Evolutionary conservation across 495 filamentous ascomycete genomes (phyloP).

Genomic region (Lepraria neglecta): DNA sequence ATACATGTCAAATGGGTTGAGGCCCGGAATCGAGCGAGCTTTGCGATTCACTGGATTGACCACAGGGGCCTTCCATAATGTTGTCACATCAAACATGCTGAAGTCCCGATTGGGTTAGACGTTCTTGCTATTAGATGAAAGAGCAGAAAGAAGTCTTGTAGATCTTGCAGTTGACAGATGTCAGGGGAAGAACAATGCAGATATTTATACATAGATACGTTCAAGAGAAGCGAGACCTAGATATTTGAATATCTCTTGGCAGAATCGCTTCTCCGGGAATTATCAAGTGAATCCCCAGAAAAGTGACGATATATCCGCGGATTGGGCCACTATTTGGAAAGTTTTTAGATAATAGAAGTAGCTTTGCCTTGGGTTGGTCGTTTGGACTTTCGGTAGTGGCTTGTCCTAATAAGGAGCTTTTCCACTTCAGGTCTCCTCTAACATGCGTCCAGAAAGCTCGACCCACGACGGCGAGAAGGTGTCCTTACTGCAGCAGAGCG

Average conservation of each 20-base stretch:
- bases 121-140: not conserved
- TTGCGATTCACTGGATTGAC: conserved; percentile 75
- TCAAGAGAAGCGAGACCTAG: not conserved
- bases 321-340: conserved; percentile 18
- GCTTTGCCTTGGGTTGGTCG: not conserved
- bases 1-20: conserved; percentile 77
- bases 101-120: not conserved
- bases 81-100: conserved; percentile 32
- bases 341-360: conserved; percentile 1
- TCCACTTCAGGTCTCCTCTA: not conserved
- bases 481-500: not conserved
- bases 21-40: conserved; percentile 68
- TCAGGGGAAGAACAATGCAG: not conserved
- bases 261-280: conserved; percentile 22
- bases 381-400: conserved; percentile 6
- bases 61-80: conserved; percentile 53
- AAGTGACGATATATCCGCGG: conserved; percentile 24
- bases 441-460: conserved; percentile 1
- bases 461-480: not conserved
- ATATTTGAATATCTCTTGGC: not conserved
- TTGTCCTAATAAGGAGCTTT: conserved; percentile 11
- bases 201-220: conserved; percentile 2
- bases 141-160: not conserved
- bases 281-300: not conserved
- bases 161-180: not conserved